These are phyloP conservation scores for Herpetospermum pedunculosum DNA, from an alignment of 306 rosid species.

Conservation along the genomic window DNA sequence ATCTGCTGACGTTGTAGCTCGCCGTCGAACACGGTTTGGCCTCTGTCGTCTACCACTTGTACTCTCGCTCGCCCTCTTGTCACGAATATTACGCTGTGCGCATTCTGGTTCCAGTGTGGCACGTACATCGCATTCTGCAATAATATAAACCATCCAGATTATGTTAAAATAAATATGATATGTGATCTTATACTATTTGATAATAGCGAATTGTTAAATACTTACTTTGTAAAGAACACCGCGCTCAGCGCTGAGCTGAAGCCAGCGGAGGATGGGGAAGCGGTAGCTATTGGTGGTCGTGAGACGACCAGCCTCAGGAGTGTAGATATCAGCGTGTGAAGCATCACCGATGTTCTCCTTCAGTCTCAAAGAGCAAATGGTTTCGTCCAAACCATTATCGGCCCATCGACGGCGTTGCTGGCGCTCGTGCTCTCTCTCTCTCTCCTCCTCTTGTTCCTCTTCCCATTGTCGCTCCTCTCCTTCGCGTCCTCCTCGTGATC, in stretches of 20 bases:
- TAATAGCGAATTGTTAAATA: too few relatives aligned
- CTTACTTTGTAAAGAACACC: slow-evolving; percentile 27
- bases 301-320: slow-evolving; percentile 28
- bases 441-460: neutral
- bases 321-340: slow-evolving; percentile 25
- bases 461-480: slow-evolving; percentile 4
- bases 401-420: neutral
- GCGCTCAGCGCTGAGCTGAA: slow-evolving; percentile 30
- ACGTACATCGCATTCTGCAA: slow-evolving; percentile 37
- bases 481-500: neutral
- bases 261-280: slow-evolving; percentile 22
- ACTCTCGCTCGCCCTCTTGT: slow-evolving; percentile 37
- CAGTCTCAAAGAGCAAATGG: slow-evolving; percentile 20
- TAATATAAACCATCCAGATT: too few relatives aligned
- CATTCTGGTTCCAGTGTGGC: slow-evolving; percentile 50
- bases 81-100: slow-evolving; percentile 34
- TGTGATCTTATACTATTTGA: too few relatives aligned
- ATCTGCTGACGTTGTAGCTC: slow-evolving; percentile 27
- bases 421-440: neutral
- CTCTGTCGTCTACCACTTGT: slow-evolving; percentile 39
- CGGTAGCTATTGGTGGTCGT: slow-evolving; percentile 17
- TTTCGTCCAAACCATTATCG: slow-evolving; percentile 24
- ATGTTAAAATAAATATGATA: too few relatives aligned
- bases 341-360: slow-evolving; percentile 22
- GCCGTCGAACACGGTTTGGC: slow-evolving; percentile 26